Evolutionary conservation across 805 yeast genomes (phyloP).

Genomic region (Danielia oregonensis): DNA sequence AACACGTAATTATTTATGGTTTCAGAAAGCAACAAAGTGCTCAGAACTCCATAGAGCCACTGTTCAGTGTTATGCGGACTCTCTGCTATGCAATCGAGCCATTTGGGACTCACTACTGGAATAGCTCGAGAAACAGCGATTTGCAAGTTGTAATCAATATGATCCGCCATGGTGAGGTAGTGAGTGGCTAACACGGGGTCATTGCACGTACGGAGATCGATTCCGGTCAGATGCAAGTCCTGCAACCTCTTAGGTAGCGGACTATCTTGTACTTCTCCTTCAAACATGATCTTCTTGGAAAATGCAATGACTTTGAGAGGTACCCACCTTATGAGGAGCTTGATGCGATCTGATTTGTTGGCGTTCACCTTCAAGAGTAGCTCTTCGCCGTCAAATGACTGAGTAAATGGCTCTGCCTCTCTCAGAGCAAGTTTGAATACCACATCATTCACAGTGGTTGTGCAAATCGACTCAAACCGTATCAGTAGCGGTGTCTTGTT

Average conservation of each 20-base stretch:
- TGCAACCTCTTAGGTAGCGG: constrained; percentile 8
- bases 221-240: constrained; percentile 8
- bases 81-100: constrained; percentile 19
- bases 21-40: constrained; percentile 14
- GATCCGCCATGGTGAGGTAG: constrained; percentile 15
- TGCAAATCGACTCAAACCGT: constrained; percentile 26
- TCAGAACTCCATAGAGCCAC: constrained; percentile 21
- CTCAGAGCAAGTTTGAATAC: constrained; percentile 17
- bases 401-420: constrained; percentile 9
- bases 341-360: constrained; percentile 13
- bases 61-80: constrained; percentile 10
- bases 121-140: constrained; percentile 26
- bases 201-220: constrained; percentile 19
- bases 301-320: constrained; percentile 16
- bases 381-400: constrained; percentile 5
- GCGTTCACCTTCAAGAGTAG: constrained; percentile 14
- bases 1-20: constrained; percentile 6
- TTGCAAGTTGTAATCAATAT: constrained; percentile 12
- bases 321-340: constrained; percentile 19
- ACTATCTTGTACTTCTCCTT: constrained; percentile 10
- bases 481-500: constrained; percentile 18
- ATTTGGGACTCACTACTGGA: constrained; percentile 23
- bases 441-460: constrained; percentile 26
- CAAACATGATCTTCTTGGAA: constrained; percentile 11
- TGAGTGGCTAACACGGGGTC: constrained; percentile 21